These are phyloP conservation scores for Mentha longifolia DNA, from an alignment of 257 asterid species.

Conservation along the genomic window DNA sequence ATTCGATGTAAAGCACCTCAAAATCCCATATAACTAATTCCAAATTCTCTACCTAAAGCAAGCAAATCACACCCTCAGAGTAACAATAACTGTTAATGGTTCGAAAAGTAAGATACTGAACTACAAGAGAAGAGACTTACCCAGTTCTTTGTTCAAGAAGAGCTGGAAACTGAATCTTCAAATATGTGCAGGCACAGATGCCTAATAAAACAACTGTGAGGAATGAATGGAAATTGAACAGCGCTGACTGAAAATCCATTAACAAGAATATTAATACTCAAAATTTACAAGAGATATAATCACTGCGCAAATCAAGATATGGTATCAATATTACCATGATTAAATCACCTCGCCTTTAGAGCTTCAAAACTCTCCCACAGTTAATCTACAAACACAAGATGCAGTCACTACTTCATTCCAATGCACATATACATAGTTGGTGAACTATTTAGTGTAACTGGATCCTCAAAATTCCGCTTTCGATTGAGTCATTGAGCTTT, in stretches of 20 bases:
- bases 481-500: background rate
- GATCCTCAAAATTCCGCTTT: background rate
- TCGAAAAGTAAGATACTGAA: conserved; percentile 21
- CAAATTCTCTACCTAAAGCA: background rate
- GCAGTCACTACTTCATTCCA: conserved; percentile 23
- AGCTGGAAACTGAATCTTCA: conserved; percentile 89
- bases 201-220: conserved; percentile 87
- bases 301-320: conserved; percentile 17
- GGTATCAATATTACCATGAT: conserved; percentile 43
- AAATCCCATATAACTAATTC: too few relatives aligned
- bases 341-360: conserved; percentile 18
- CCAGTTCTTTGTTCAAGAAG: conserved; percentile 94
- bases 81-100: conserved; percentile 1
- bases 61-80: background rate
- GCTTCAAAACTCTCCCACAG: conserved; percentile 28
- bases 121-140: conserved; percentile 36
- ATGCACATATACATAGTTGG: background rate
- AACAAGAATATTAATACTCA: conserved; percentile 36
- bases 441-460: background rate
- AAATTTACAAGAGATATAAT: conserved; percentile 14
- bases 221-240: conserved; percentile 94
- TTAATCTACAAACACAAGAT: conserved; percentile 31
- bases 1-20: background rate
- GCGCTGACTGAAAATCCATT: conserved; percentile 65
- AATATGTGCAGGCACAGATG: conserved; percentile 87